Base-by-base conservation (phyloP, 371 early-diverging fungal species). In the Mucor plumbeus region DNA sequence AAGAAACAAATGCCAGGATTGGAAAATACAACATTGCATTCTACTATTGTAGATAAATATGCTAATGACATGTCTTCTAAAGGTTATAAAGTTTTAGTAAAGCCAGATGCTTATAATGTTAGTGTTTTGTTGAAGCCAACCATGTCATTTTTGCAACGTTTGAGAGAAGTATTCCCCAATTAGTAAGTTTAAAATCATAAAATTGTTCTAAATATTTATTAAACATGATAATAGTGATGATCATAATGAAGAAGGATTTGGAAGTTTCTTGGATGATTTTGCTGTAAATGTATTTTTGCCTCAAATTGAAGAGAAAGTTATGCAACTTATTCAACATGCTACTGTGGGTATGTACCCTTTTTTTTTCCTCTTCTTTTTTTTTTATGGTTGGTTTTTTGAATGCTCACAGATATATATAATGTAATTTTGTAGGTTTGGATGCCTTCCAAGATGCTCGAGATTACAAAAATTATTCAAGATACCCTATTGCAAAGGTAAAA, bases 251-350 rank as follows among this genome's bases (percentile, higher is more conserved):
- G 88, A 83, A 54, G 85, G 77, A 13, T 91, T 92, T 69, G 79
- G 81, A n/a, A 82, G 78, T 36, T 94, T 92, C 77, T 72, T 94
- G 61, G 90, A 94, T 61, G 93, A 94, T 38, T 93, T 92, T 81
- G 84, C 92, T 21, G 71, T 89, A 57, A 89, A 87, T 71, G 88
- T 90, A 14, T 94, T 91, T 63, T 69, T 93, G 38, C 92, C 92
- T 11, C 87, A 89, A 59, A 87, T 92, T 64, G 91, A 92, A 66
- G 88, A 90, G 55, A 84, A 88, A 47, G 88, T 91, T 4, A 75
- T 90, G 79, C 83, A 85, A 34, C 84, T 90, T 50, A 88, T 91
- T 55, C 86, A 87, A 50, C 76, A 83, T 44, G 88, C 86, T 47
- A 90, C 91, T 15, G 84, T 83, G 55, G 92, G 92, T 88, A 77